These are phyloP conservation scores for Immersiella caudata DNA, from an alignment of 495 filamentous ascomycete species.

Conservation along the genomic window DNA sequence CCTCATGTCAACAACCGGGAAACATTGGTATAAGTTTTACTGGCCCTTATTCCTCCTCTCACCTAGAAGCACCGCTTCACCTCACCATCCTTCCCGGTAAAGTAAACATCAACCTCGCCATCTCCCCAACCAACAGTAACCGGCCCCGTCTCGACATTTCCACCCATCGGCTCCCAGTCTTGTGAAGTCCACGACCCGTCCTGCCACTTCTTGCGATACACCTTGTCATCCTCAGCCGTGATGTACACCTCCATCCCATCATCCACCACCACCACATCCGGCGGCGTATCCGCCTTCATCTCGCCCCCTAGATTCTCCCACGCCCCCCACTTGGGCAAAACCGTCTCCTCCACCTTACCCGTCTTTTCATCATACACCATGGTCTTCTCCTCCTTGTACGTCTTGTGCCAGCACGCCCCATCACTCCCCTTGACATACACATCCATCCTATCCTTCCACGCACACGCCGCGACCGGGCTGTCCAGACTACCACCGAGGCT, in stretches of 20 bases:
- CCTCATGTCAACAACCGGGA: too few relatives aligned
- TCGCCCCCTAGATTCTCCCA: conserved; percentile 32
- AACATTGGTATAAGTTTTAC: too few relatives aligned
- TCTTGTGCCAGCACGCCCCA: conserved; percentile 33
- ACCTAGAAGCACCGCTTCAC: conserved; percentile 21
- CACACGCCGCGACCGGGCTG: conserved; percentile 26
- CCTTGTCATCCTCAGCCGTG: conserved; percentile 28
- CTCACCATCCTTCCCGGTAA: conserved; percentile 26
- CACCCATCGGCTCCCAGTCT: conserved; percentile 32
- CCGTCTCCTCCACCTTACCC: conserved; percentile 10
- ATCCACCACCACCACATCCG: conserved; percentile 27
- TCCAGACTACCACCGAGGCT: conserved; percentile 26
- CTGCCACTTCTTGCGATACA: conserved; percentile 33
- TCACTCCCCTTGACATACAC: conserved; percentile 33
- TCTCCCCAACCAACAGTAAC: conserved; percentile 35
- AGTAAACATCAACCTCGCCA: conserved; percentile 42
- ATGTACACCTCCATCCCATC: conserved; percentile 42
- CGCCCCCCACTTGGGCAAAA: conserved; percentile 24
- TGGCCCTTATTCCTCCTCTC: too few relatives aligned
- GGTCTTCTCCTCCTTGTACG: conserved; percentile 15
- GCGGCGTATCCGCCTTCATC: conserved; percentile 23
- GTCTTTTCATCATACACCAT: conserved; percentile 10
- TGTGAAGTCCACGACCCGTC: conserved; percentile 25
- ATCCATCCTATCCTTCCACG: conserved; percentile 29
- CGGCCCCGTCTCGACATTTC: conserved; percentile 32